Percentiles rank a stretch among this genome's conserved stretches.
These are phyloP conservation scores for Vinca minor DNA, from an alignment of 257 asterid species.

Conservation along the genomic window DNA sequence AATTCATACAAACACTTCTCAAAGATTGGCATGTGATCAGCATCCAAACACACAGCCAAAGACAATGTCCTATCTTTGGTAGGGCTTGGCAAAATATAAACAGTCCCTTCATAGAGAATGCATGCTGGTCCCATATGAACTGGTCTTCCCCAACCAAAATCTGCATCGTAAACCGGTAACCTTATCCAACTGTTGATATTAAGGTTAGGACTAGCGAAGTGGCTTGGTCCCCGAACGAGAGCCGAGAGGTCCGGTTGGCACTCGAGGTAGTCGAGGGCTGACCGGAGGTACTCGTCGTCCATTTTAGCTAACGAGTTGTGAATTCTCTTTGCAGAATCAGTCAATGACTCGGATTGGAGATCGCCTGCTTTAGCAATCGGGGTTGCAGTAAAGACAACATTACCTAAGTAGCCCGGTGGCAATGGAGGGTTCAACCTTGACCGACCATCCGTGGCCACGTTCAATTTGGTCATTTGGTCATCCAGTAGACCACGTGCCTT, in stretches of 20 bases:
- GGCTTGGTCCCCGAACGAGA: slow-evolving; percentile 40
- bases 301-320: slow-evolving; percentile 45
- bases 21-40: slow-evolving; percentile 45
- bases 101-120: slow-evolving; percentile 54
- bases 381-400: slow-evolving; percentile 53
- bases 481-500: slow-evolving; percentile 45
- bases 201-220: slow-evolving; percentile 63
- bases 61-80: slow-evolving; percentile 45
- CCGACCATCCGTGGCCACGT: slow-evolving; percentile 64
- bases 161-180: slow-evolving; percentile 58
- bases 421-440: slow-evolving; percentile 47
- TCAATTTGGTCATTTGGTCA: slow-evolving; percentile 52
- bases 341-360: slow-evolving; percentile 33
- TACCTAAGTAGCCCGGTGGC: slow-evolving; percentile 60
- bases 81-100: slow-evolving; percentile 48
- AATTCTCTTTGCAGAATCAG: slow-evolving; percentile 34
- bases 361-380: slow-evolving; percentile 38
- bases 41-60: slow-evolving; percentile 62
- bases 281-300: slow-evolving; percentile 39
- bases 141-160: slow-evolving; percentile 88
- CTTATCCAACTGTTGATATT: slow-evolving; percentile 73
- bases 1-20: slow-evolving; percentile 45
- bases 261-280: slow-evolving; percentile 49
- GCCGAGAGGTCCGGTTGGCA: slow-evolving; percentile 49
- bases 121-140: slow-evolving; percentile 62